A percentile compares a stretch with the other conserved stretches of the same genome.
Evolutionary conservation across 2,329 filamentous ascomycete genomes (phyloP).

Genomic region (Penicillium sp.): DNA sequence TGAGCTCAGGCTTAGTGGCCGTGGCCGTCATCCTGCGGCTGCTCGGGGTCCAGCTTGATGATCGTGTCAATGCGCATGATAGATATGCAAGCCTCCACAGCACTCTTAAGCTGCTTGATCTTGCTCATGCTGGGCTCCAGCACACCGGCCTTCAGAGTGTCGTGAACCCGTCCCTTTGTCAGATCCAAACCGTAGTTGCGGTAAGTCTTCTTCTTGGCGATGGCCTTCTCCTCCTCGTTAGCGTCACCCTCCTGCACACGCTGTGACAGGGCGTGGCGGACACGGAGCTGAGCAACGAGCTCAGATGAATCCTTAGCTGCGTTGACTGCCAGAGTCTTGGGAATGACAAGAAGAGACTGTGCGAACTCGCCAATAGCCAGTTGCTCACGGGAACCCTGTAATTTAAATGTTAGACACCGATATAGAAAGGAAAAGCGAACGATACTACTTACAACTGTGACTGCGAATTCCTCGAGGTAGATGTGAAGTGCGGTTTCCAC

Average conservation of each 20-base stretch:
- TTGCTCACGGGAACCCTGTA: constrained; percentile 83
- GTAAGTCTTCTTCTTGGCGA: constrained; percentile 94
- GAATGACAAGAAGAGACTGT: constrained; percentile 87
- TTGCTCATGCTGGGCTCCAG: constrained; percentile 98
- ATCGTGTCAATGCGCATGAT: constrained; percentile 99
- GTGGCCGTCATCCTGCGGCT: constrained; percentile 78
- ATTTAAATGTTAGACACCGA: constrained; percentile 9
- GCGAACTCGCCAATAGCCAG: constrained; percentile 97
- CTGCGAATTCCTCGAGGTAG: constrained; percentile 97
- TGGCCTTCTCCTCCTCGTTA: constrained; percentile 78
- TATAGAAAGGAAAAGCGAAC: constrained; percentile 1
- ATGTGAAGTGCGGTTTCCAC: constrained; percentile 99
- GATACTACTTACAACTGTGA: constrained; percentile 70
- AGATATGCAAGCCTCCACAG: constrained; percentile 95
- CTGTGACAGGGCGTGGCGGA: constrained; percentile 90
- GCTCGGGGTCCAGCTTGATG: constrained; percentile 95
- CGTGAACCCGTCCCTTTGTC: constrained; percentile 82
- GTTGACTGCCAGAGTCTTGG: constrained; percentile 95
- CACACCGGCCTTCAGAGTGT: constrained; percentile 91
- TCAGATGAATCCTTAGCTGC: constrained; percentile 95
- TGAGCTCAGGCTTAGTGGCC: constrained; percentile 61
- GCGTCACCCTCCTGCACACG: constrained; percentile 79
- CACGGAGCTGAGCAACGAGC: constrained; percentile 91
- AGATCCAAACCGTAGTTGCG: constrained; percentile 98
- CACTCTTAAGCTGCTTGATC: constrained; percentile 95